Evolutionary conservation across 2,329 filamentous ascomycete genomes (phyloP), one percentile per base, ranked within the genome.

Genomic region (Colletotrichum sp.): DNA sequence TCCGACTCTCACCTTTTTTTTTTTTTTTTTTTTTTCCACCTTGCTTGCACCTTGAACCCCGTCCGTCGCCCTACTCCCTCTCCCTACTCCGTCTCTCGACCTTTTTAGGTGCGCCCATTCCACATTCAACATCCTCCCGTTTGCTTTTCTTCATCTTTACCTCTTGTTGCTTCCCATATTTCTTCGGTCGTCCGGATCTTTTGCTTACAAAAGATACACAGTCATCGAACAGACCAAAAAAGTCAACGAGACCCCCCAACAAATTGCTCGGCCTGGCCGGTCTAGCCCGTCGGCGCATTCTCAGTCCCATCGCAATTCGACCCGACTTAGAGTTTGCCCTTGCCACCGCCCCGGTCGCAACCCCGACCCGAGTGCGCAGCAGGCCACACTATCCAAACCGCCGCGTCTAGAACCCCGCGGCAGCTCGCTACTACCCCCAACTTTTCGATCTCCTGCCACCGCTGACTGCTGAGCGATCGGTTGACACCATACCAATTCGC

Each of bases 311-410:
- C 26, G 52, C 71, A 70, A 64, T 65, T 65, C 34, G 49, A 68
- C 64, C 63, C 70, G 70, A 73, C 73, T 73, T 68, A 76, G 64
- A 76, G 70, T 76, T 76, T 68, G 73, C 64, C 73, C 70, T 73
- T 73, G 73, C 73, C 73, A 76, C 73, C 57, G 73, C 73, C 73
- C 73, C 70, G 70, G 73, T 73, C 59, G 73, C 70, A 65, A 60
- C 70, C 64, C 73, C 70, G 73, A 76, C 69, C 69, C 73, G 69
- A 72, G 55, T 52, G 16, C 64, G 70, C 64, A 73, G 69, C 32
- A 76, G 63, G 57, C 70, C 63, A 73, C 73, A 30, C 70, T 64
- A 76, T 59, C 73, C 30, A 73, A 73, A 64, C 57, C 73, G 70
- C 57, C 64, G 73, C 64, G 57, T 65, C 70, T 68, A 73, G 69